These are phyloP conservation scores for Juncus inflexus DNA, from an alignment of 176 grass and related monocot genomes.

Conservation along the genomic window DNA sequence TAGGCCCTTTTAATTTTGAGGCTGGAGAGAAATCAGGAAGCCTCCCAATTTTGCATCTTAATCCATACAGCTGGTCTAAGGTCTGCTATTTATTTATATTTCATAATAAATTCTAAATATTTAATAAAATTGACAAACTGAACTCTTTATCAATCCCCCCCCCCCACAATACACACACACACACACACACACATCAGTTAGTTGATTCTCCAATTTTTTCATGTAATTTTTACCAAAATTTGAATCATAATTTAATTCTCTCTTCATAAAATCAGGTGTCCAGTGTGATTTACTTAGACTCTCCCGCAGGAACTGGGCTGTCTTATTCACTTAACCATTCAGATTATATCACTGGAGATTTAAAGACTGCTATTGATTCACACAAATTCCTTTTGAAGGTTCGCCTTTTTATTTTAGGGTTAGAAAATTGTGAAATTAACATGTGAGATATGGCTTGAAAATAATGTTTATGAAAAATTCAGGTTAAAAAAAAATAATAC, in stretches of 20 bases:
- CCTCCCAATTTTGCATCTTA: conserved; percentile 63
- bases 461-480: too few relatives aligned
- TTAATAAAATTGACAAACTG: too few relatives aligned
- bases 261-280: conserved; percentile 48
- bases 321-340: conserved; percentile 68
- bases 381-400: conserved; percentile 86
- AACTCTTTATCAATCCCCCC: too few relatives aligned
- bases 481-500: too few relatives aligned
- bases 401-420: not conserved
- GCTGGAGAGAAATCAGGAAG: conserved; percentile 25
- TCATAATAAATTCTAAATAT: too few relatives aligned
- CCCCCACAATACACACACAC: too few relatives aligned
- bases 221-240: not conserved
- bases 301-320: conserved; percentile 74
- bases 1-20: conserved; percentile 79
- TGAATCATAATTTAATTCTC: conserved; percentile 1
- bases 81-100: too few relatives aligned
- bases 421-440: too few relatives aligned
- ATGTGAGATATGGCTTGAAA: too few relatives aligned
- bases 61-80: conserved; percentile 90
- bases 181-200: too few relatives aligned
- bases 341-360: conserved; percentile 67
- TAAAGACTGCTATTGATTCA: conserved; percentile 71
- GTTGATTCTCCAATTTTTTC: not conserved
- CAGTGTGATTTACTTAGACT: conserved; percentile 75